Evolutionary conservation across 2,329 filamentous ascomycete genomes (phyloP).

Genomic region (Stemphylium vesicarium): DNA sequence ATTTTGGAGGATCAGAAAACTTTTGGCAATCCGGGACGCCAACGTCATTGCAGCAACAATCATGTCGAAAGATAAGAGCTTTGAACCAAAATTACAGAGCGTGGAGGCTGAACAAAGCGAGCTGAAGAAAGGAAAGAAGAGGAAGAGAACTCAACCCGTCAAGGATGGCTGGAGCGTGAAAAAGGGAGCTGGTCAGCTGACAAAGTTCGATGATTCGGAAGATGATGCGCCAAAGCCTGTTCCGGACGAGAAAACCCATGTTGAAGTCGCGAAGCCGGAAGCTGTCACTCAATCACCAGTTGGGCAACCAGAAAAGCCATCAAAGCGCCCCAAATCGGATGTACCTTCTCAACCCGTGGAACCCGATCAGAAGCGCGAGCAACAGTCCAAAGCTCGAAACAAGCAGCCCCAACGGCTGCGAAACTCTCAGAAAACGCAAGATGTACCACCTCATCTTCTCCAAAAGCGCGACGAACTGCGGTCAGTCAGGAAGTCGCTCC

Average conservation of each 20-base stretch:
- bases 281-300: not conserved
- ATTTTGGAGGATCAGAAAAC: constrained; percentile 25
- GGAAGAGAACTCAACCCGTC: constrained; percentile 34
- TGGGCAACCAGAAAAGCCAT: not conserved
- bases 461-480: constrained; percentile 58
- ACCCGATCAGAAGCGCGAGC: constrained; percentile 1
- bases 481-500: constrained; percentile 69
- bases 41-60: constrained; percentile 1
- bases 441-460: constrained; percentile 33
- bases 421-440: constrained; percentile 11
- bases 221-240: constrained; percentile 4
- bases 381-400: constrained; percentile 1
- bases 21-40: constrained; percentile 8
- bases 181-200: constrained; percentile 26
- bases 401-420: constrained; percentile 6
- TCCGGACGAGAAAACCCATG: not conserved
- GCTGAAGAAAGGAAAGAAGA: constrained; percentile 39
- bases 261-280: not conserved
- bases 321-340: constrained; percentile 9
- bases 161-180: constrained; percentile 8
- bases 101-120: not conserved
- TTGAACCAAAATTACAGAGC: not conserved
- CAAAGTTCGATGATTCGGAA: constrained; percentile 21
- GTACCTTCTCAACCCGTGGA: not conserved
- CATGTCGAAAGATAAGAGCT: constrained; percentile 26